Evolutionary conservation across 2,329 filamentous ascomycete species (phyloP), one percentile per base, ranked within the genome.

Genomic region (Aureobasidium subglaciale): DNA sequence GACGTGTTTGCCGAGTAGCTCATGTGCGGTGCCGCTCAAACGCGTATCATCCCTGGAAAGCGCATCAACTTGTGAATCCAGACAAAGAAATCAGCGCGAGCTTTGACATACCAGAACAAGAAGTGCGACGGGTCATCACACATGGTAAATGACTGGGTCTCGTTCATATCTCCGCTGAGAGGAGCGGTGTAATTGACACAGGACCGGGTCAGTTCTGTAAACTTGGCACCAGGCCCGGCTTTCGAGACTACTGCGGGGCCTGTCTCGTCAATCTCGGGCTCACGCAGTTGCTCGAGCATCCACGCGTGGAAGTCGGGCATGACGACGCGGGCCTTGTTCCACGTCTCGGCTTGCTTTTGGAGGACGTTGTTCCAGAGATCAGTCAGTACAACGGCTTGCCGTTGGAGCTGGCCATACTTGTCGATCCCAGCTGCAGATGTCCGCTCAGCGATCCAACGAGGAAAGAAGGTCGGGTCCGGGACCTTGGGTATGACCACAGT

Each of bases 11-110:
- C 56, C 43, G 22, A 56, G 37, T 8, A 43, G 16, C 30, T 58
- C 56, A 43, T 43, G 52, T 45, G 56, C 48, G 18, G 56, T n/a
- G 30, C 55, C 56, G 49, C 56, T 57, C 56, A 57, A 57, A 54
- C 56, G 56, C 56, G 48, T 57, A 34, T 54, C 49, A 43, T 57
- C 49, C 48, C 56, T 48, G 34, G 20, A 35, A 40, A 30, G 22
- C 30, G 16, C 32, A 41, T 46, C 27, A 54, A 30, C 18, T 40
- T 34, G 35, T 27, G 29, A 22, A 13, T n/a, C 38, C 41, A 40
- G 25, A 53, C 56, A 54, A 46, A 57, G 48, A 54, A 48, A n/a
- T 34, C 37, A 30, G 45, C 32, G 18, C 22, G 25, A 29, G 35
- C 46, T 57, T 43, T 46, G 48, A 48, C 56, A 41, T 46, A 56